Base-by-base conservation (phyloP, 106 monocot genomes). In the Acanthochlamys bracteata region DNA sequence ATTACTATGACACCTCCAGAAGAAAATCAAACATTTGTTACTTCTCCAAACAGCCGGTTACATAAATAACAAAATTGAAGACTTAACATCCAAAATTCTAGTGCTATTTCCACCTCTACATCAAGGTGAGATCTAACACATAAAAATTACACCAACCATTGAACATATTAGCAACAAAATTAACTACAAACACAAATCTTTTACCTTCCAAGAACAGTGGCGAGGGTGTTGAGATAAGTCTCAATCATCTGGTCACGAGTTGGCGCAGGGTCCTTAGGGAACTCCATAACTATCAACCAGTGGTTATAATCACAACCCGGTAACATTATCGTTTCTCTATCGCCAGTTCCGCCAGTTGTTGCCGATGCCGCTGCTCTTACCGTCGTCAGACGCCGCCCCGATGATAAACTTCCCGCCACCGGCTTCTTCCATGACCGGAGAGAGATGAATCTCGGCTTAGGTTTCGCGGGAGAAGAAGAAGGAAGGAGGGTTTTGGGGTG, bases 221-320 rank as follows among this genome's bases (percentile, higher is more conserved):
- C 76, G 52, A 96, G 90, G 23, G 95, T 91, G 63, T 81, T 76
- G 59, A 96, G 85, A 68, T 96, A 96, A 17, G 84, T 80, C 0
- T 91, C 95, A 53, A 96, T 96, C 95, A 96, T 96, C 75, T 96
- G 87, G 74, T 96, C 95, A 60, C 95, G 65, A 6, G 90, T 88
- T 11, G 95, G 95, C 25, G 90, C 90, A 6, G 95, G 95, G 55
- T 96, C 95, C 64, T 90, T 88, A 39, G 95, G 95, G 61, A 90
- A 90, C 78, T 96, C 95, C 95, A 96, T 84, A 7, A 88, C 87
- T 39, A 96, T 88, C 39, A 96, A 71, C 95, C 95, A 90, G 75
- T 96, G 95, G 51, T 96, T 96, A 74, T 96, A 90, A 43, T 96
- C 90, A 69, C 95, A 96, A 2, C 95, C 95, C 4, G 95, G 95